Evolutionary conservation across 306 rosid species (phyloP).

Genomic region (Abrus pulchellus): DNA sequence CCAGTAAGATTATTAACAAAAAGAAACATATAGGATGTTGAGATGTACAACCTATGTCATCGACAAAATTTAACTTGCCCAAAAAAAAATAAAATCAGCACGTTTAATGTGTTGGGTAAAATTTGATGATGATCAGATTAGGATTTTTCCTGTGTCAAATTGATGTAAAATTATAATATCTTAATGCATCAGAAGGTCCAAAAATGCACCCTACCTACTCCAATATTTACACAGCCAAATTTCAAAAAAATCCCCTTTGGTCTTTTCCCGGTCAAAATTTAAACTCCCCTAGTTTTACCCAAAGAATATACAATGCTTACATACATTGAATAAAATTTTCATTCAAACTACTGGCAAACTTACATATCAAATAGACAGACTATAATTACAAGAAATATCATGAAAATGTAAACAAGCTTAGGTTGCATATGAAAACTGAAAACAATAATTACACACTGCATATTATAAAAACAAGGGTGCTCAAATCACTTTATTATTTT

Average conservation of each 20-base stretch:
- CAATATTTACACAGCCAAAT: neutral
- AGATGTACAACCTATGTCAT: conserved; percentile 1
- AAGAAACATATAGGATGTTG: conserved; percentile 8
- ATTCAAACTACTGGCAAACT: conserved; percentile 8
- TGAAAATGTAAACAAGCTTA: conserved; percentile 1
- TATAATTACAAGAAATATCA: conserved; percentile 12
- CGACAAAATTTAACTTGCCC: neutral
- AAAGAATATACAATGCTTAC: conserved; percentile 18
- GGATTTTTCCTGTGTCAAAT: neutral
- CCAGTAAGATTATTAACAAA: conserved; percentile 15
- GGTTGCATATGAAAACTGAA: conserved; percentile 20
- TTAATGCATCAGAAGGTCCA: conserved; percentile 1
- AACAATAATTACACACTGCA: conserved; percentile 27
- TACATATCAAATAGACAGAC: neutral
- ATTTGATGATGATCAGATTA: neutral
- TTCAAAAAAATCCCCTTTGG: neutral
- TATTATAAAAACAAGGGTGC: conserved; percentile 32
- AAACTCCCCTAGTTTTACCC: neutral
- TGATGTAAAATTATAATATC: neutral
- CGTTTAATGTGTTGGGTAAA: neutral
- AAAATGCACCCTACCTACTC: conserved; percentile 13
- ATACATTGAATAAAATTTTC: neutral
- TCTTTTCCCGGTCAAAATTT: conserved; percentile 3
- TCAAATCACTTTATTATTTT: conserved; percentile 2
- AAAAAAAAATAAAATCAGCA: neutral